Base-by-base conservation (phyloP, 441 rosid species). In the Gossypium lobatum region DNA sequence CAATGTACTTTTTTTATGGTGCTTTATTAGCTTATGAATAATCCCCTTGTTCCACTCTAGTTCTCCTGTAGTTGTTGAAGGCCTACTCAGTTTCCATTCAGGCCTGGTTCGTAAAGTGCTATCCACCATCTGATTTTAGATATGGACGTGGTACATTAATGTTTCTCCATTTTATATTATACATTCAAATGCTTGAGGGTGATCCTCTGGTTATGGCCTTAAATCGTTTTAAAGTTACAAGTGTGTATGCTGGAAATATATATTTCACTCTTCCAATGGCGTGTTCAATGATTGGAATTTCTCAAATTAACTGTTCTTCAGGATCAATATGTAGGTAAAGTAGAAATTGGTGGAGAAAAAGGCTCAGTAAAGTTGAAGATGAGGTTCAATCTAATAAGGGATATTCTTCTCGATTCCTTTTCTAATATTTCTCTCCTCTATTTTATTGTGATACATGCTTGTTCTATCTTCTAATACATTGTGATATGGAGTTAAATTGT, bases 291-390 rank as follows among this genome's bases (percentile, higher is more conserved):
- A 71, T 76, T 73, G 11, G 52, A 66, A 53, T 80, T 75, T 66
- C 63, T 23, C 46, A 67, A 16, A 69, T 84, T 82, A 79, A 83
- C 81, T 39, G n/a, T 77, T 80, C 81, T 87, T 80, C 83, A 55
- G 87, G 77, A 75, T 83, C 79, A 59, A 75, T 39, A 42, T 84
- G 88, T 86, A 86, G 90, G 88, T 89, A 83, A 81, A 83, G 90
- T 86, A 83, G 91, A 83, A 79, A 82, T 80, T 80, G 88, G 75
- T 84, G 87, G 82, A 78, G 78, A 78, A 76, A 79, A 85, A 78
- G 83, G 86, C 81, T 74, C 74, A 67, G 82, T 89, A 79, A 85
- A 79, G 85, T 87, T 85, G 85, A 81, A 82, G 84, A 88, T 81
- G 87, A 82, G 72, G 85, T 79, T 75, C 87, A 77, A 76, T 74